phyloP scores from a whole-genome alignment of 176 grass and related monocot species.

The Ananas comosus region DNA sequence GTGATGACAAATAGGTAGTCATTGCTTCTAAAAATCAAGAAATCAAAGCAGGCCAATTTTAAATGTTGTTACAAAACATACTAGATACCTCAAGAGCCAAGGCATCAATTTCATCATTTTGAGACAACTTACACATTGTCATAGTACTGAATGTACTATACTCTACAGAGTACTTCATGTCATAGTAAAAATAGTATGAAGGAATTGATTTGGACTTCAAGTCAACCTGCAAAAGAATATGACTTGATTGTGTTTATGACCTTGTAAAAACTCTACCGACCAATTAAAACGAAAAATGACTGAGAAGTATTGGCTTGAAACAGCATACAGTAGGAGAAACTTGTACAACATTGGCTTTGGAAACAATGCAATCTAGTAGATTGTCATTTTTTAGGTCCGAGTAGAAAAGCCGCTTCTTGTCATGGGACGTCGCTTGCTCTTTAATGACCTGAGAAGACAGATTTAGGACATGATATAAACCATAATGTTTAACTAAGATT shows the following conservation, averaged over 20 bases:
- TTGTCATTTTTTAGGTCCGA: conserved; percentile 86
- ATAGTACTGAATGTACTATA: conserved; percentile 73
- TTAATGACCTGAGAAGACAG: conserved; percentile 61
- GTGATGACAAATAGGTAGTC: background rate
- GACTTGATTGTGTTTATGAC: background rate
- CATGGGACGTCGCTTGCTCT: conserved; percentile 56
- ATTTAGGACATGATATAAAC: conserved; percentile 22
- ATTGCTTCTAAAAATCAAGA: background rate
- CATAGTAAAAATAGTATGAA: conserved; percentile 68
- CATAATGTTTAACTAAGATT: background rate
- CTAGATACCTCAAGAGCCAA: background rate
- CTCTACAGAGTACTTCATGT: conserved; percentile 86
- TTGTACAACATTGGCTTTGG: conserved; percentile 62
- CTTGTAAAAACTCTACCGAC: conserved; percentile 14
- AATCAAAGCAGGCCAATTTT: background rate
- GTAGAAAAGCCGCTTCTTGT: conserved; percentile 76
- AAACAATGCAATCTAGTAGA: conserved; percentile 74
- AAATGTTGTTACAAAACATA: background rate
- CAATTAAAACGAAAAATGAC: conserved; percentile 21
- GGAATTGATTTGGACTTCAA: conserved; percentile 35
- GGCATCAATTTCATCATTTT: conserved; percentile 4
- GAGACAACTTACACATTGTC: conserved; percentile 36
- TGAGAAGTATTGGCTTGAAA: conserved; percentile 12
- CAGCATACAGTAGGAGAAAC: conserved; percentile 49
- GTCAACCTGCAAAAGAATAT: conserved; percentile 35